Percentiles rank a stretch among this genome's conserved stretches.
These are phyloP conservation scores for Lojkania enalia DNA, from an alignment of 2,329 filamentous ascomycete genomes.

Conservation along the genomic window DNA sequence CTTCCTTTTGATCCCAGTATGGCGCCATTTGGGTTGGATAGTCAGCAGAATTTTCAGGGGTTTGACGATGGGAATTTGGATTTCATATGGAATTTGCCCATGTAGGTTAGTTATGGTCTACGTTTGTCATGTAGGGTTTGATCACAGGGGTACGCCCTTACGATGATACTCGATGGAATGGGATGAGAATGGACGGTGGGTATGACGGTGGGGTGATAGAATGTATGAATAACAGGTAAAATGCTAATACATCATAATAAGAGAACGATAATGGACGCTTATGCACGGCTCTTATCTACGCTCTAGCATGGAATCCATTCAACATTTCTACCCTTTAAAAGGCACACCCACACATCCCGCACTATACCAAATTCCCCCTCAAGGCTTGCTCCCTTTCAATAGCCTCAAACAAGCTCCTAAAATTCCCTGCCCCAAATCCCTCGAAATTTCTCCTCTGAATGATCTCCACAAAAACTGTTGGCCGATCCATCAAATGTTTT, in stretches of 20 bases:
- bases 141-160: no score
- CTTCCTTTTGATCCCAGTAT: conserved; percentile 45
- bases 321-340: no score
- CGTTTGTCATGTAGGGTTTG: conserved; percentile 1
- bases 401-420: conserved; percentile 92
- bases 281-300: no score
- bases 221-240: no score
- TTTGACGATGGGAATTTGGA: conserved; percentile 45
- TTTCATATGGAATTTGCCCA: conserved; percentile 46
- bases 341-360: no score
- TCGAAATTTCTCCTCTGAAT: conserved; percentile 90
- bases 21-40: conserved; percentile 44
- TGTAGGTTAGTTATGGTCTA: conserved; percentile 20
- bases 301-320: no score
- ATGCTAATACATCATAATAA: no score
- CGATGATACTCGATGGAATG: no score
- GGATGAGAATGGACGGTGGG: no score
- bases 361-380: conserved; percentile 74
- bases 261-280: no score
- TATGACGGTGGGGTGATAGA: no score
- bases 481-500: conserved; percentile 85
- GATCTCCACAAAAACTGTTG: conserved; percentile 95
- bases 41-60: conserved; percentile 38
- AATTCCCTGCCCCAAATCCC: conserved; percentile 93
- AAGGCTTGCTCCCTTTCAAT: conserved; percentile 91